Evolutionary conservation across 2,329 filamentous ascomycete genomes (phyloP).

Genomic region (Phialocephala subalpina): DNA sequence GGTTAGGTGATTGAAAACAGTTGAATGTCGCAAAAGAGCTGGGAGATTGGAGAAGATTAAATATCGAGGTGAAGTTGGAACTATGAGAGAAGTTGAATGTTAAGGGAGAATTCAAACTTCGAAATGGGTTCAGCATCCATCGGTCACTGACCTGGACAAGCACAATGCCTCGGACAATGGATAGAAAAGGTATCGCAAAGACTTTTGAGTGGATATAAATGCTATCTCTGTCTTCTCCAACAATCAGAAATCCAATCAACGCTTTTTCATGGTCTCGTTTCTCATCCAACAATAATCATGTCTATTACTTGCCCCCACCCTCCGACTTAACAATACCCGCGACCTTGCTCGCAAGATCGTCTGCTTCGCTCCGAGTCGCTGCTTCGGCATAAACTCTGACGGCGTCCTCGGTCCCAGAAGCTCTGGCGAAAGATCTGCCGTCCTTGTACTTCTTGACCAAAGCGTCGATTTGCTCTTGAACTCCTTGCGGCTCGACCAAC

Average conservation of each 20-base stretch:
- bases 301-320: constrained; percentile 24
- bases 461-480: constrained; percentile 87
- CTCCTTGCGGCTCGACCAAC: constrained; percentile 78
- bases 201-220: constrained; percentile 15
- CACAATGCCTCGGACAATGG: background rate
- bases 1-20: no score
- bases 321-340: constrained; percentile 41
- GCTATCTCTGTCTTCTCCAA: constrained; percentile 4
- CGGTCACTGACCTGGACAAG: background rate
- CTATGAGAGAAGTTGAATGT: background rate
- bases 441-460: constrained; percentile 90
- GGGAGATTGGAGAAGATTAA: background rate
- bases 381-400: constrained; percentile 97
- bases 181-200: background rate
- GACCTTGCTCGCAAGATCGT: constrained; percentile 88
- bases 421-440: constrained; percentile 88
- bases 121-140: no score
- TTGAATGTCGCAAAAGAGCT: no score
- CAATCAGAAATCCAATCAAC: background rate
- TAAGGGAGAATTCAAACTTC: no score
- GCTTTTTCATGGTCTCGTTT: constrained; percentile 7
- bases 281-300: constrained; percentile 23
- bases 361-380: constrained; percentile 85
- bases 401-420: constrained; percentile 94
- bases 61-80: background rate